Evolutionary conservation across 345 rosid species (phyloP), one percentile per base, ranked within the genome.

Genomic region (Aethionema arabicum): DNA sequence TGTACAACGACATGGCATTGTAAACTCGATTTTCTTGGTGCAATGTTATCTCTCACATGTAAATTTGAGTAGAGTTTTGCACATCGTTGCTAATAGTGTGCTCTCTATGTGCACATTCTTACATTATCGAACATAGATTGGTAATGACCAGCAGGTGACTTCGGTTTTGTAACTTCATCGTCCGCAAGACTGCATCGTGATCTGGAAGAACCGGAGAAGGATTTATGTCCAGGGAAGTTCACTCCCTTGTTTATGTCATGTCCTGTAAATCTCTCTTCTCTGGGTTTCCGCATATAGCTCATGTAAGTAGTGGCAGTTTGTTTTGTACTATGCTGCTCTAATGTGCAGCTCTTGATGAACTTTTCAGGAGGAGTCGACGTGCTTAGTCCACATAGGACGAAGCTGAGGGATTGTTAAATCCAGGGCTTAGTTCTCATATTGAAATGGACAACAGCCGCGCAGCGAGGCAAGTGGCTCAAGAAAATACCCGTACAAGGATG

Each of bases 401-500:
- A 87, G 87, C 4, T 76, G 78, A 47, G 91, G 82, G 65, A 87
- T 83, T 50, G 91, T 89, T 42, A 83, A 39, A 87, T 79, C 95
- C 95, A 87, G 30, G 95, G 95, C 78, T 87, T 87, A 32, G 95
- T 91, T 77, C 95, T 80, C 57, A 91, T 91, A 51, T 87, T 87
- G 79, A 87, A 87, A 79, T 87, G 95, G 67, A 87, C 61, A 21
- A 87, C 95, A 3, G 86, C 95, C n/a, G n/a, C n/a, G n/a, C n/a
- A n/a, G n/a, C n/a, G 4, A 21, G 2, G 27, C 27, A 21, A 21
- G 27, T 21, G 27, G 27, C 27, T 21, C 2, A 21, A 2, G 27
- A 21, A n/a, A n/a, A 21, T 21, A 21, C 27, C 27, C 27, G 27
- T 21, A 21, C 27, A 21, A 21, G 27, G 27, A 21, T 21, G 27